Evolutionary conservation across 192 early-diverging fungal species (phyloP).

Genomic region (Coemansia sp.): DNA sequence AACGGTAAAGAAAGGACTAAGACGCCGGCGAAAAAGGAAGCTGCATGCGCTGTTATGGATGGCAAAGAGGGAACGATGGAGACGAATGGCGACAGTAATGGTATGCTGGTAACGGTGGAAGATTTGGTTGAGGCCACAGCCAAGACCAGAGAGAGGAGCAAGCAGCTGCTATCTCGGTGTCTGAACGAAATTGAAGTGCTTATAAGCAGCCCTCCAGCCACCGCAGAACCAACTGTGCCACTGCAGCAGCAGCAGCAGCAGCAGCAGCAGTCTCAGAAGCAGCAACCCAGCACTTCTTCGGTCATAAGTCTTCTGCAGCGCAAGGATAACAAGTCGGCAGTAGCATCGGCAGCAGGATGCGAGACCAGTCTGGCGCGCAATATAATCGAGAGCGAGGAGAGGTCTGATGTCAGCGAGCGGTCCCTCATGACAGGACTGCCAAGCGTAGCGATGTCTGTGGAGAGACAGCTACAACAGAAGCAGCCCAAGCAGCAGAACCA

Average conservation of each 20-base stretch:
- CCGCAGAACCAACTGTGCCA: constrained; percentile 3
- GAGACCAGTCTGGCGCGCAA: constrained; percentile 2
- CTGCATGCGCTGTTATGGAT: too few relatives aligned
- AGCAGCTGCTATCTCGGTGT: constrained; percentile 30
- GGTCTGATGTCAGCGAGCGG: not conserved
- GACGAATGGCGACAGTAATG: not conserved
- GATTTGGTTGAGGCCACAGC: constrained; percentile 22
- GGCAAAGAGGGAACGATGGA: too few relatives aligned
- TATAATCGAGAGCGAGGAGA: constrained; percentile 30
- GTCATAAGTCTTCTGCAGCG: not conserved
- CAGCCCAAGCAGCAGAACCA: constrained; percentile 2
- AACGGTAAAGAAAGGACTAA: not conserved
- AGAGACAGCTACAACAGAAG: not conserved
- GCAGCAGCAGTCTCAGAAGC: not conserved
- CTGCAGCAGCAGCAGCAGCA: constrained; percentile 4
- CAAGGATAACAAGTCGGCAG: not conserved
- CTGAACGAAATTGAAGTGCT: constrained; percentile 39
- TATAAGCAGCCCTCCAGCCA: constrained; percentile 1
- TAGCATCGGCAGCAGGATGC: not conserved
- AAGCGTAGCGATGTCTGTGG: not conserved
- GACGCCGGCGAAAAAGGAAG: too few relatives aligned
- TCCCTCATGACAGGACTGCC: not conserved
- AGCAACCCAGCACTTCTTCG: not conserved
- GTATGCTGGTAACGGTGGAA: not conserved
- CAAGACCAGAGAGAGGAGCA: constrained; percentile 21